These are phyloP conservation scores for Rutstroemia sp. DNA, from an alignment of 2,329 filamentous ascomycete species.

Conservation along the genomic window DNA sequence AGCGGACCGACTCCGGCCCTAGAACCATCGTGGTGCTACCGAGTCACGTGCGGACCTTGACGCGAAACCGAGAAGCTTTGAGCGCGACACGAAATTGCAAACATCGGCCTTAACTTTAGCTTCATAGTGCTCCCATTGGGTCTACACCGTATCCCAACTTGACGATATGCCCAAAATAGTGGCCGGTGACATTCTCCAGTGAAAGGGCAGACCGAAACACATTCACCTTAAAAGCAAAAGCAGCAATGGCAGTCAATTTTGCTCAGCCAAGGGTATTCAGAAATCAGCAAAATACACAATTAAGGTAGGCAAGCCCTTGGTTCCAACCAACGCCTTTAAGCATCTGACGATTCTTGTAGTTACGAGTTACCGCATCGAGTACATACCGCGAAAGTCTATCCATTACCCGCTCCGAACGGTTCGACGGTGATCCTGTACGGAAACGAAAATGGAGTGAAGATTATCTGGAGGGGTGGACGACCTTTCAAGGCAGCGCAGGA, in stretches of 20 bases:
- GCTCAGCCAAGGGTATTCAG: conserved; percentile 21
- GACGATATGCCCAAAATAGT: too few species aligned
- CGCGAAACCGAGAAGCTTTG: not conserved
- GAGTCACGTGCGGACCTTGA: not conserved
- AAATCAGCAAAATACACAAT: conserved; percentile 22
- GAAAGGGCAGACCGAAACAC: too few species aligned
- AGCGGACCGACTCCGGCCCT: not conserved
- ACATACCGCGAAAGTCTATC: conserved; percentile 53
- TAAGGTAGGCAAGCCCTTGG: conserved; percentile 20
- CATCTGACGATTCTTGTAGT: conserved; percentile 30
- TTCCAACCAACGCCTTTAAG: not conserved
- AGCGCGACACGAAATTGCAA: too few species aligned
- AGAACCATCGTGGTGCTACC: not conserved
- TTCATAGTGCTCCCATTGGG: not conserved
- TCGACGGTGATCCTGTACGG: conserved; percentile 56
- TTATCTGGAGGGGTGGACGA: conserved; percentile 56
- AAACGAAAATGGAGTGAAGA: conserved; percentile 53
- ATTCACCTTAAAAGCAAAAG: not conserved
- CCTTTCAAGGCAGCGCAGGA: conserved; percentile 45
- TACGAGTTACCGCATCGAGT: conserved; percentile 52
- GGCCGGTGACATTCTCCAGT: too few species aligned
- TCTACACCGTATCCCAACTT: too few species aligned
- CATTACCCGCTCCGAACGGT: conserved; percentile 54
- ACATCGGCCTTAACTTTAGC: too few species aligned
- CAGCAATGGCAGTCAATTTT: conserved; percentile 16